Conservation (phyloP, 2,329 filamentous ascomycete genomes). For the Fusarium poae region DNA sequence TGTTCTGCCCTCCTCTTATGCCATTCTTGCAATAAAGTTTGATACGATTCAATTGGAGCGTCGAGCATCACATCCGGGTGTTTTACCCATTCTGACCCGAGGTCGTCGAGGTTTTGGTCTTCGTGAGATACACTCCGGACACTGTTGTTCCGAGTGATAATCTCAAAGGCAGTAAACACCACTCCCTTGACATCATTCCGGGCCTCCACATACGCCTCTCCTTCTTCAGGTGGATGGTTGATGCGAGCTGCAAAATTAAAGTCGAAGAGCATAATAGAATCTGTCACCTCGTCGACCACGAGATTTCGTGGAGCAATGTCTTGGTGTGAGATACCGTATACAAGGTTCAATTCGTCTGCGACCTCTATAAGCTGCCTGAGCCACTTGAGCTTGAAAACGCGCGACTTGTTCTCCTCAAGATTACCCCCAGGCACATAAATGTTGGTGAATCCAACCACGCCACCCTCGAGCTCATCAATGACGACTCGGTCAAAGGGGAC, state of each 20-base stretch:
- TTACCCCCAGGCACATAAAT: constrained; percentile 51
- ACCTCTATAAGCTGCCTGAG: constrained; percentile 54
- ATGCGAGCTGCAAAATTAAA: background rate
- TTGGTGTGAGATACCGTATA: constrained; percentile 55
- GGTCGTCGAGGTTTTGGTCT: background rate
- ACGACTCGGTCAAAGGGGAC: constrained; percentile 52
- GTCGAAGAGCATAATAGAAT: constrained; percentile 26
- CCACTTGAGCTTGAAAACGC: constrained; percentile 54
- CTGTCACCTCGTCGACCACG: constrained; percentile 51
- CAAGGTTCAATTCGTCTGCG: constrained; percentile 53
- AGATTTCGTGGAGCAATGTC: constrained; percentile 57
- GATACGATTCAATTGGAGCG: background rate
- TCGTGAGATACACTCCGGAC: background rate
- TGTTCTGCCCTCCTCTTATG: background rate
- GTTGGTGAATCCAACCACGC: constrained; percentile 54
- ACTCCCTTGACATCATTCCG: background rate
- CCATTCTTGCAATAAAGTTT: background rate
- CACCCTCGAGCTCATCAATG: constrained; percentile 49
- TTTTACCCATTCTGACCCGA: rapidly evolving
- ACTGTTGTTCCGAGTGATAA: background rate
- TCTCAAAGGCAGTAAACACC: background rate
- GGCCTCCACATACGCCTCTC: background rate
- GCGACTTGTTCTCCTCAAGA: constrained; percentile 48
- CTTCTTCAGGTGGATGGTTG: background rate
- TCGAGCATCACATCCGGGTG: background rate